Evolutionary conservation across 768 basidiomycete genomes (phyloP).

Genomic region (Hortiboletus campestris): DNA sequence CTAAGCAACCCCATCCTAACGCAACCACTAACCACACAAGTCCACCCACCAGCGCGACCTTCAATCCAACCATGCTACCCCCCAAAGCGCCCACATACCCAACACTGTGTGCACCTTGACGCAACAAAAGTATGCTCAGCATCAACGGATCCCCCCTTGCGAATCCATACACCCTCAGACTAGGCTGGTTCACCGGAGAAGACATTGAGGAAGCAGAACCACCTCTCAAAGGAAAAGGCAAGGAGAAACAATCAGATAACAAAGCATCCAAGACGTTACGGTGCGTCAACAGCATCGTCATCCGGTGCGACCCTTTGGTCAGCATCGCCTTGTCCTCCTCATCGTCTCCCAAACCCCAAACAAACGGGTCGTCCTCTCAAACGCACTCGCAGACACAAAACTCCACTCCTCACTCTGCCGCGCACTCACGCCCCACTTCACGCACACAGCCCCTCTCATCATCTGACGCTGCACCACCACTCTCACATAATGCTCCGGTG

Average conservation of each 20-base stretch:
- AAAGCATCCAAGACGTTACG: conserved; percentile 13
- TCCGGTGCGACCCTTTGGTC: conserved; percentile 55
- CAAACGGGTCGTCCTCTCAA: conserved; percentile 13
- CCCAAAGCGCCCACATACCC: conserved; percentile 41
- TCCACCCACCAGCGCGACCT: conserved; percentile 61
- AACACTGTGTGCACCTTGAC: conserved; percentile 62
- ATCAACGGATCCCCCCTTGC: conserved; percentile 80
- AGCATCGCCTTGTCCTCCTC: conserved; percentile 35
- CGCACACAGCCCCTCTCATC: conserved; percentile 20
- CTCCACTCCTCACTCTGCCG: neutral
- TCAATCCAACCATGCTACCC: conserved; percentile 66
- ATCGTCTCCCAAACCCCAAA: conserved; percentile 23
- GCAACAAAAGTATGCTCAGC: conserved; percentile 76
- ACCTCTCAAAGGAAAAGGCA: conserved; percentile 21
- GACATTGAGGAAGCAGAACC: conserved; percentile 25
- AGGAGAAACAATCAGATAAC: conserved; percentile 16
- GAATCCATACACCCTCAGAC: conserved; percentile 70
- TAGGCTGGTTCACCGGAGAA: conserved; percentile 52
- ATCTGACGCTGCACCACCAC: neutral
- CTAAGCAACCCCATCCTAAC: conserved; percentile 32
- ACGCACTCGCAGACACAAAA: conserved; percentile 48
- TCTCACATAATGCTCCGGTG: neutral
- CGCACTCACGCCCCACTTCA: conserved; percentile 47
- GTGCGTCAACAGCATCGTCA: conserved; percentile 60
- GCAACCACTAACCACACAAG: conserved; percentile 24